phyloP scores from a whole-genome alignment of 345 rosid genomes.

The Rhodomyrtus tomentosa region DNA sequence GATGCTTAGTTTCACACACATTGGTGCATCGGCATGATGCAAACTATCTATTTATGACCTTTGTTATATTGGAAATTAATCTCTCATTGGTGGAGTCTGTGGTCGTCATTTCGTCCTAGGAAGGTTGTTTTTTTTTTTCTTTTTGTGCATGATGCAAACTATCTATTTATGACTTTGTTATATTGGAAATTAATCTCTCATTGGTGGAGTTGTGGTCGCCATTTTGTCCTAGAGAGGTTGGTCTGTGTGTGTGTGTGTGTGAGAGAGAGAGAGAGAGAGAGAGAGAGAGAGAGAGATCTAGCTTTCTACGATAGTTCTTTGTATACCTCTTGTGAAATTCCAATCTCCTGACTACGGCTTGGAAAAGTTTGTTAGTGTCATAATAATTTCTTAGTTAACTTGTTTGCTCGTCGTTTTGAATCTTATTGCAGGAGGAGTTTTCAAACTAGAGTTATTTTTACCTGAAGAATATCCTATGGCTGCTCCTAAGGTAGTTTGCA shows the following conservation, averaged over 20 bases:
- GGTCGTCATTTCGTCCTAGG: background rate
- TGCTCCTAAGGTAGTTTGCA: constrained; percentile 77
- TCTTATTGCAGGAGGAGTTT: constrained; percentile 68
- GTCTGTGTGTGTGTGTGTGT: no score
- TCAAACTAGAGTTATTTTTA: constrained; percentile 96
- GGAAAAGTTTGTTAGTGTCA: background rate
- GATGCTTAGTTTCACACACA: background rate
- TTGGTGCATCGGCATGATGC: background rate
- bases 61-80: background rate
- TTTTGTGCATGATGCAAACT: no score
- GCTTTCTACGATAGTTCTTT: background rate
- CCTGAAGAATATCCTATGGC: constrained; percentile 99
- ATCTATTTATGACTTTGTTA: no score
- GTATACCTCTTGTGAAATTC: background rate
- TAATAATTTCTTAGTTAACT: background rate
- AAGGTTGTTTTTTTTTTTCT: background rate
- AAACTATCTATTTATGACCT: background rate
- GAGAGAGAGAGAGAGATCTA: no score
- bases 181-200: no score
- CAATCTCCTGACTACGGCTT: background rate
- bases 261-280: no score
- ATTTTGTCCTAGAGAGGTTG: no score
- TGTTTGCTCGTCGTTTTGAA: background rate
- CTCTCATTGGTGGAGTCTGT: background rate
- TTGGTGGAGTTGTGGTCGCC: no score